These are phyloP conservation scores for Phytophthora podocarpi DNA, from an alignment of 352 stramenopile genomes.

Conservation along the genomic window DNA sequence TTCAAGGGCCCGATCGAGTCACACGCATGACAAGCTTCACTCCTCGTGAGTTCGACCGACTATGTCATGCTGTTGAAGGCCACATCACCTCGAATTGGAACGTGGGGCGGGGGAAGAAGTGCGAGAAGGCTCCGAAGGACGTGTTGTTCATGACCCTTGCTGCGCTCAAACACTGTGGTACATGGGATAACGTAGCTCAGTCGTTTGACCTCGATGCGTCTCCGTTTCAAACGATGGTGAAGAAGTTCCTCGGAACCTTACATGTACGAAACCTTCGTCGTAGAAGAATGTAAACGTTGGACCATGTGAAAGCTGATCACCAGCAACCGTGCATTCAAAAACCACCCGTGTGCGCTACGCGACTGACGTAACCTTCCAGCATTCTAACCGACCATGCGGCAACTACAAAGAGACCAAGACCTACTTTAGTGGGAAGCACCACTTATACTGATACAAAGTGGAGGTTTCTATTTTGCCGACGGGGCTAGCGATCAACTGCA, in stretches of 20 bases:
- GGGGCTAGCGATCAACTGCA: constrained; percentile 1
- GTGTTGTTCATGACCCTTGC: constrained; percentile 2
- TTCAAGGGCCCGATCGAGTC: too few relatives aligned
- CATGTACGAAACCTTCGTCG: neutral
- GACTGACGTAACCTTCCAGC: neutral
- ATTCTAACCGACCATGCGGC: neutral
- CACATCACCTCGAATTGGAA: neutral
- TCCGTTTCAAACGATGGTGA: neutral
- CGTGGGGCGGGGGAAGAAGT: neutral
- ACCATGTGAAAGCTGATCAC: too few relatives aligned
- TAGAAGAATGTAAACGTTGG: too few relatives aligned
- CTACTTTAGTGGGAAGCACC: constrained; percentile 12
- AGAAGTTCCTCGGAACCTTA: neutral
- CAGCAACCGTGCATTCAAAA: too few relatives aligned
- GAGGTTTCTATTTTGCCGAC: constrained; percentile 3
- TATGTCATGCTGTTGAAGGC: too few relatives aligned
- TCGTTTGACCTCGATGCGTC: neutral
- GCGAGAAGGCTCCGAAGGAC: neutral
- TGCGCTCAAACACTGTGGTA: neutral
- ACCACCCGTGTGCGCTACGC: too few relatives aligned
- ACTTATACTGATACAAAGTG: constrained; percentile 5
- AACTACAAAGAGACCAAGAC: neutral
- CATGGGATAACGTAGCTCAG: neutral
- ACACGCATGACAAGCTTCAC: too few relatives aligned
- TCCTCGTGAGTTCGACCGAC: too few relatives aligned